phyloP scores from a whole-genome alignment of 2,329 filamentous ascomycete genomes.

The Sporothrix pseudoabietina region DNA sequence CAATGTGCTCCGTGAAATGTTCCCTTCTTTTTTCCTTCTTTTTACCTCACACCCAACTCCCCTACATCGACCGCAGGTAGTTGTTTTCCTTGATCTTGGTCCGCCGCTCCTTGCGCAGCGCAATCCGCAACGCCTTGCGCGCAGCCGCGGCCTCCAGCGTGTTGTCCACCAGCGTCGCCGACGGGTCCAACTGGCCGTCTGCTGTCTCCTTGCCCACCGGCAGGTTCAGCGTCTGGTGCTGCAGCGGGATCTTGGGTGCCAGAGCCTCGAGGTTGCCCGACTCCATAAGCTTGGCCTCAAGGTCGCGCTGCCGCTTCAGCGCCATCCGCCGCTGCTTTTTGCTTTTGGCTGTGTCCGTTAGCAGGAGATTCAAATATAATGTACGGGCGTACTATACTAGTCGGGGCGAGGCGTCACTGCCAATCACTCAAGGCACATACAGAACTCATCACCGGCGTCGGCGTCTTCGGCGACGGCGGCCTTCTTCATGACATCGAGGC shows the following conservation, averaged over 20 bases:
- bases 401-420: not conserved
- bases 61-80: constrained; percentile 78
- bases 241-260: constrained; percentile 70
- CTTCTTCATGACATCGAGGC: constrained; percentile 65
- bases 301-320: constrained; percentile 61
- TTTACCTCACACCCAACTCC: not conserved
- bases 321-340: constrained; percentile 77
- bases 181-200: not conserved
- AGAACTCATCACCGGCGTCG: constrained; percentile 73
- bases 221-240: constrained; percentile 77
- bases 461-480: constrained; percentile 49
- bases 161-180: constrained; percentile 42
- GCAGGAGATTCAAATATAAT: not conserved
- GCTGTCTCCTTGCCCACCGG: constrained; percentile 49
- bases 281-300: constrained; percentile 62
- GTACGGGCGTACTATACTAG: no score
- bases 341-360: constrained; percentile 66
- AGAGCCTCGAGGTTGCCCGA: constrained; percentile 67
- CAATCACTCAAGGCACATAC: constrained; percentile 53
- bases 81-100: constrained; percentile 81
- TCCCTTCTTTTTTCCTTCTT: not conserved
- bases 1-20: not conserved
- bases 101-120: constrained; percentile 74
- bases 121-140: constrained; percentile 66
- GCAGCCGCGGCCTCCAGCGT: constrained; percentile 53